Base-by-base conservation (phyloP, 805 yeast genomes). In the Kuraishia hungarica region DNA sequence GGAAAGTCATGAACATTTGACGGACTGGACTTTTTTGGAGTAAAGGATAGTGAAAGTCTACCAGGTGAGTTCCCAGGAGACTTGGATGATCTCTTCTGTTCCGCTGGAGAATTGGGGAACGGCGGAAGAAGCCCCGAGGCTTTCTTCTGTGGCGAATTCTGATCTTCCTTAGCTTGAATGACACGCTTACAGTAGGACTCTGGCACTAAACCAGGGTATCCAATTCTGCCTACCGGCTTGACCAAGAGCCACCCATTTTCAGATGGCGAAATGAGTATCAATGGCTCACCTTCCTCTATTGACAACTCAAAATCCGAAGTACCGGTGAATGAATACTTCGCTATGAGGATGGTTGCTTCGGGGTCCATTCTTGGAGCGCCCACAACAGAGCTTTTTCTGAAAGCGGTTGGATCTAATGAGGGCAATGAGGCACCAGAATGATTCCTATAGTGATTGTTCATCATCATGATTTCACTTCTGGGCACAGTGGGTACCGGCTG, bases 201-300 rank as follows among this genome's bases (percentile, higher is more conserved):
- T 1, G 86, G 86, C 1, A 82, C 73, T 55, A 81, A 66, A 1
- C 86, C 86, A 1, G 79, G 76, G 2, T 63, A 65, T 3, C 70
- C 64, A 29, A 79, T 56, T 56, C 74, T 70, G 48, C 78, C 80
- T 39, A 82, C 73, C n/a, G 80, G 76, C 62, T 81, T 80, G 8
- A 80, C 86, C 49, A 80, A 63, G 1, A 81, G 64, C 83, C 84
- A 80, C 1, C 84, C 86, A 60, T 77, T 75, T 1, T 77, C 77
- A 48, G 70, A 72, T 48, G 77, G 65, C 53, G 77, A 77, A 4
- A 81, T 57, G 21, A 82, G 64, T 61, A 79, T 81, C 26, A 82
- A 65, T 19, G 80, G 74, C 57, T 80, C 86, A 13, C 85, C 85
- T 47, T 74, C 74, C 2, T 67, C 64, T 1, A 80, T 70, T 1